Evolutionary conservation across 805 yeast species (phyloP).

Genomic region (Schizosaccharomyces osmophilus): DNA sequence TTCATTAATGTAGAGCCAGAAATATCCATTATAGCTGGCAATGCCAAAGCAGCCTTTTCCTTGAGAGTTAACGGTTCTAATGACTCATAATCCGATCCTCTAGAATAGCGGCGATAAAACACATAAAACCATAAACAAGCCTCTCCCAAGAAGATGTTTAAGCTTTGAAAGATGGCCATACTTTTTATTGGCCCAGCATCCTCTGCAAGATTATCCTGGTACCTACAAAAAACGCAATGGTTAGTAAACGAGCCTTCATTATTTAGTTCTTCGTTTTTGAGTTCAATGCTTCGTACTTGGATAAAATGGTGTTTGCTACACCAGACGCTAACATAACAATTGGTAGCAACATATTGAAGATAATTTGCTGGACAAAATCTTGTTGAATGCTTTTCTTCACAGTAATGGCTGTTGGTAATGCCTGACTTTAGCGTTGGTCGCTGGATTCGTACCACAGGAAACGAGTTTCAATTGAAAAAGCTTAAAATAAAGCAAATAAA

Average conservation of each 20-base stretch:
- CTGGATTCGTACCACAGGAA: too few species aligned
- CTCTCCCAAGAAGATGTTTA: constrained; percentile 1
- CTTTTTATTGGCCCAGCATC: constrained; percentile 26
- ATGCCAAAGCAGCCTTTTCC: constrained; percentile 19
- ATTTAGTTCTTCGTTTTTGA: constrained; percentile 23
- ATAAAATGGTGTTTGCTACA: constrained; percentile 44
- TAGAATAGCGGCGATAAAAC: constrained; percentile 1
- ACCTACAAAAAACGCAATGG: constrained; percentile 30
- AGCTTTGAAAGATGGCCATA: not conserved
- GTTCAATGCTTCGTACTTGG: constrained; percentile 52
- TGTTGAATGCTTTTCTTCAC: too few species aligned
- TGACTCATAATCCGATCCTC: not conserved
- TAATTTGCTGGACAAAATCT: too few species aligned
- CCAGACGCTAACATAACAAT: constrained; percentile 44
- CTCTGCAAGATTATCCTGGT: constrained; percentile 30
- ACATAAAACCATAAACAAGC: constrained; percentile 3
- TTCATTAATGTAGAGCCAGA: constrained; percentile 53
- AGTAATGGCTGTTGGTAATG: too few species aligned
- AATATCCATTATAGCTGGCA: constrained; percentile 51
- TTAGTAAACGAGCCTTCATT: not conserved
- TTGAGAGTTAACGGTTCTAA: constrained; percentile 7
- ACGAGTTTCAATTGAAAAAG: too few species aligned
- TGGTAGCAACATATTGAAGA: constrained; percentile 10
- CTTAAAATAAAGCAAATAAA: too few species aligned
- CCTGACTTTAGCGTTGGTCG: too few species aligned